Base-by-base conservation (phyloP, 306 rosid genomes). In the Malus orientalis region DNA sequence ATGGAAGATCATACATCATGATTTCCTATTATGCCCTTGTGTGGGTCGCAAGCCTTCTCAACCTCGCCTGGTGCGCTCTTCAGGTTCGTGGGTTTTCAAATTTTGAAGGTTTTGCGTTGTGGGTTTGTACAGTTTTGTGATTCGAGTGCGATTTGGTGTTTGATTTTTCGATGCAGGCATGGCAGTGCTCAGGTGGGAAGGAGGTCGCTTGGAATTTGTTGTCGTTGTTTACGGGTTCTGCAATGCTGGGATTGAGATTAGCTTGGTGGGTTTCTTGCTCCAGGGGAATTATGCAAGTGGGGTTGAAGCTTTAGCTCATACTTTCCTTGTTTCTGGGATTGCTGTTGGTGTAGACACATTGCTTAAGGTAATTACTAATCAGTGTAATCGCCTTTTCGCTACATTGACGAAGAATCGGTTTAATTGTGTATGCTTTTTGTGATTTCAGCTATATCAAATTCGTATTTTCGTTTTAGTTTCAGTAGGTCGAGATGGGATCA, bases 171-270 rank as follows among this genome's bases (percentile, higher is more conserved):
- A 23, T 59, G 64, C 71, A 90, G 97, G 69, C 77, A 66, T 88
- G 96, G 97, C 87, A 88, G 63, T 88, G 97, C 83, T 78, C 93
- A 64, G 86, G 84, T 10, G 89, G 89, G 63, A 90, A 92, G 86
- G 84, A 73, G 80, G 76, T 80, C 42, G 83, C 79, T 19, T 90
- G 97, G 97, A 86, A 90, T 83, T 19, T 90, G 19, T 76, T 92
- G 66, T 84, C 92, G 1, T 74, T 90, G 79, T 88, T 85, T 76
- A 90, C 96, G 7, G 78, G 82, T 19, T 84, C 87, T 5, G 91
- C 91, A 54, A 87, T 88, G 82, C 85, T 92, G 75, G 88, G 84
- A 78, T 82, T 89, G 81, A 92, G 81, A 88, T 90, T 74, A 87
- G 92, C 84, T 62, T 87, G 86, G 74, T 92, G 78, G 86, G 87